phyloP scores from a whole-genome alignment of 2,329 filamentous ascomycete species.

The Neofusicoccum laricinum region DNA sequence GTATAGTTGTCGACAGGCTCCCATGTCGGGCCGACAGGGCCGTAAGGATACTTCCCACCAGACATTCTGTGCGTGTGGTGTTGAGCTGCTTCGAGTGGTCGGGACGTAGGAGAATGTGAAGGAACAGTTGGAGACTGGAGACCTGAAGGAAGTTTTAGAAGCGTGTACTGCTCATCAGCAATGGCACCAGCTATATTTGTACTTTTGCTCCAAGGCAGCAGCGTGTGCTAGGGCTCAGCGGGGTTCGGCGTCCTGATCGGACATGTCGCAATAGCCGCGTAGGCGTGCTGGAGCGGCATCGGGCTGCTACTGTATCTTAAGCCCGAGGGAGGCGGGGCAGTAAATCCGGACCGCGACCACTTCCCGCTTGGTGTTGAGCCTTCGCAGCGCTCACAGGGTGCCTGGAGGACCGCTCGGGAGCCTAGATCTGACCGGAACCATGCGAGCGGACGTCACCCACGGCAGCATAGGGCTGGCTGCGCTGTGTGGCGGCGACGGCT shows the following conservation, averaged over 20 bases:
- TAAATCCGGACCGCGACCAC: not conserved
- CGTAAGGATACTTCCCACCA: not conserved
- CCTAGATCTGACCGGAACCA: not conserved
- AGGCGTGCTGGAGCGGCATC: not conserved
- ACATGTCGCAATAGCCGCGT: not conserved
- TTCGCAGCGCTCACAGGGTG: not conserved
- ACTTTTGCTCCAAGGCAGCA: not conserved
- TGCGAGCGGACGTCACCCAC: too few species aligned
- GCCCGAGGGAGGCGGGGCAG: not conserved
- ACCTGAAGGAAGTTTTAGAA: not conserved
- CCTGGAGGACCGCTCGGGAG: not conserved
- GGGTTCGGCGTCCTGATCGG: not conserved
- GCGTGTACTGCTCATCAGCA: not conserved
- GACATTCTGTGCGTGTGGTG: not conserved
- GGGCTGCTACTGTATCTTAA: not conserved
- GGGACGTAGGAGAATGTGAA: too few species aligned
- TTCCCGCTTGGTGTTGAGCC: not conserved
- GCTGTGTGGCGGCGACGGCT: too few species aligned
- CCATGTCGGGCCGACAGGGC: constrained; percentile 25
- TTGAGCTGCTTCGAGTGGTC: not conserved
- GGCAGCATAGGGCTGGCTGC: too few species aligned
- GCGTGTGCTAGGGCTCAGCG: not conserved
- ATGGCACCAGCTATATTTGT: not conserved
- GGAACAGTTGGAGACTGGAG: not conserved
- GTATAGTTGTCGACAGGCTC: constrained; percentile 39